Evolutionary conservation across 1,284 basidiomycete genomes (phyloP), one percentile per base, ranked within the genome.

Genomic region (Phlebopus sp.): DNA sequence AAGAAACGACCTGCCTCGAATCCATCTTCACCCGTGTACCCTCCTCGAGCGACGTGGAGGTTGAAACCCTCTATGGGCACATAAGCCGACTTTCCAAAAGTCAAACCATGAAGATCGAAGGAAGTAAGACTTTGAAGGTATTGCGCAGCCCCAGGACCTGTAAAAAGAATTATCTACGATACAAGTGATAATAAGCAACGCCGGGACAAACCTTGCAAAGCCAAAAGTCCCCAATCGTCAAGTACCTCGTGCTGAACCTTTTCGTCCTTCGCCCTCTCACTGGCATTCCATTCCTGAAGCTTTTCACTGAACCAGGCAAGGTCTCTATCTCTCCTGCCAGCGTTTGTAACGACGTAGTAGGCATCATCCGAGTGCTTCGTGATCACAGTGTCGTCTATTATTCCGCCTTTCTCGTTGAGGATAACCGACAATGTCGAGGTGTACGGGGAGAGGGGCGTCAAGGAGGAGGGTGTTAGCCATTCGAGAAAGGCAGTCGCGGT

Each of bases 1-100:
- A 37, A 23, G 37, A 23, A 37, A 17, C 8, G 3, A 62, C 74
- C 54, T 34, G 87, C 90, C 76, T 99, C 96, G 57, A 99, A 98
- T 0, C 96, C 97, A 67, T 99, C 96, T 71, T 99, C 97, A 29
- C 97, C 96, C 0, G 97, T 99, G 71, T 99, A 99, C 4, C 97
- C 96, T 18, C 92, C 92, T n/a, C 96, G 84, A 8, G 94, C 91
- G 30, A 99, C 83, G 65, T 98, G 97, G 50, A 93, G 76, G 57
- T 86, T 84, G 55, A 91, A 84, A 1, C 84, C 81, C 52, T 84
- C 82, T 34, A 97, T 77, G 1, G 85, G 79, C 15, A 91, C 78
- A 58, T 84, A 91, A 0, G 86, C 84, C 17, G 86, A 85, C 54
- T 81, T 82, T 37, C 92, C 92, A 59, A 97, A 96, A 30, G 84